Conservation (phyloP, 192 early-diverging fungal genomes). For the Allomyces javanicus region DNA sequence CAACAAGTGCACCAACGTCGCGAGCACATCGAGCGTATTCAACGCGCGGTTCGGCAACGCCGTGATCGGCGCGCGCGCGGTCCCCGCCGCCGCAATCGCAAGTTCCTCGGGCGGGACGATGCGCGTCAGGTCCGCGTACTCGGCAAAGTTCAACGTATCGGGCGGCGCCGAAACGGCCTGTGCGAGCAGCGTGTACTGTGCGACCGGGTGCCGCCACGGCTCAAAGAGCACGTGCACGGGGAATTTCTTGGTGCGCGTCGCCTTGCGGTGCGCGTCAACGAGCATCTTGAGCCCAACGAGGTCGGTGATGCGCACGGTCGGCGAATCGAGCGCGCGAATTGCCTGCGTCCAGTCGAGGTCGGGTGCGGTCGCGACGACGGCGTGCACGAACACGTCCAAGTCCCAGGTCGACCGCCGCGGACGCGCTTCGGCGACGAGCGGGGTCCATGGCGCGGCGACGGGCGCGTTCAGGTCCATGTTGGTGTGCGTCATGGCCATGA, state of each 20-base stretch:
- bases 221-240: not conserved
- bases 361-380: constrained; percentile 16
- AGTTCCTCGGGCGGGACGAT: constrained; percentile 38
- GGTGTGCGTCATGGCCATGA: constrained; percentile 31
- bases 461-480: constrained; percentile 30
- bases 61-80: constrained; percentile 19
- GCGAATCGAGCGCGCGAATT: constrained; percentile 37
- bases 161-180: not conserved
- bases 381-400: constrained; percentile 3
- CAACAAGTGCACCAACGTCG: constrained; percentile 34
- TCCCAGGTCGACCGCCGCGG: constrained; percentile 25
- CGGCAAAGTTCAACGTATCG: constrained; percentile 7
- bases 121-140: constrained; percentile 2
- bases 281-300: constrained; percentile 37
- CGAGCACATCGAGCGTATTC: constrained; percentile 54
- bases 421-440: not conserved
- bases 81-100: constrained; percentile 16
- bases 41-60: constrained; percentile 30
- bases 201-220: not conserved
- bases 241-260: constrained; percentile 15
- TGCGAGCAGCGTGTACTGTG: constrained; percentile 1
- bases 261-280: constrained; percentile 30
- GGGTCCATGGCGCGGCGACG: constrained; percentile 34
- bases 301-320: constrained; percentile 35
- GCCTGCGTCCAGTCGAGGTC: constrained; percentile 41